Percentiles rank a stretch among this genome's conserved stretches.
These are phyloP conservation scores for Candida cerambycidarum DNA, from an alignment of 805 yeast genomes.

Conservation along the genomic window DNA sequence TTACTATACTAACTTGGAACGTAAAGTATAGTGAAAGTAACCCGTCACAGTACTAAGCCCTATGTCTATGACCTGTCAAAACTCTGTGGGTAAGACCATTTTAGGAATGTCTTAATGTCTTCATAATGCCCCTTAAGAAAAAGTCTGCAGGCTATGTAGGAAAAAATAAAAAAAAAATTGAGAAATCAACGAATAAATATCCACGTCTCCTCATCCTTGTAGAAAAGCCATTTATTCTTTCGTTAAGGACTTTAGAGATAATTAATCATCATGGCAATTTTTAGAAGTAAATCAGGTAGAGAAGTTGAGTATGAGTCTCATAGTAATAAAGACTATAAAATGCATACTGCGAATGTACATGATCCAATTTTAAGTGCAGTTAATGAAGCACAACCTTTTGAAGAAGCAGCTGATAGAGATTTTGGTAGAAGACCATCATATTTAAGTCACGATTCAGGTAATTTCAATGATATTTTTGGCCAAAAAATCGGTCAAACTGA, in stretches of 20 bases:
- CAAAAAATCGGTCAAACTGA: slow-evolving; percentile 76
- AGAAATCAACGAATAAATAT: slow-evolving; percentile 5
- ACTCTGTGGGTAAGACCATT: too few relatives aligned
- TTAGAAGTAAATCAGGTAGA: slow-evolving; percentile 28
- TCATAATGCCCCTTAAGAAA: slow-evolving; percentile 2
- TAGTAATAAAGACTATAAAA: slow-evolving; percentile 39
- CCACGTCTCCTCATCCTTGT: background rate
- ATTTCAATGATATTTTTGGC: slow-evolving; percentile 83
- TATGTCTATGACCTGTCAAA: too few relatives aligned
- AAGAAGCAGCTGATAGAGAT: slow-evolving; percentile 44
- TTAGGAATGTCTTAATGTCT: background rate
- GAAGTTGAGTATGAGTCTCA: slow-evolving; percentile 13
- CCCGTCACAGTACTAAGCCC: too few relatives aligned
- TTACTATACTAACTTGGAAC: too few relatives aligned
- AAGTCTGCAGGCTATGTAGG: slow-evolving; percentile 5
- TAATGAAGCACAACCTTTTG: slow-evolving; percentile 94
- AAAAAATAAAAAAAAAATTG: slow-evolving; percentile 2
- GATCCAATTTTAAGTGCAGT: slow-evolving; percentile 95
- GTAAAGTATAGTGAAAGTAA: too few relatives aligned
- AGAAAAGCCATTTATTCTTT: background rate
- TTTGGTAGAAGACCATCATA: slow-evolving; percentile 43
- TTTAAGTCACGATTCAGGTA: slow-evolving; percentile 49
- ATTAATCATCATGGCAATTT: slow-evolving; percentile 25
- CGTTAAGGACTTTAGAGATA: background rate
- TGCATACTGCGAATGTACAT: slow-evolving; percentile 61